Conservation (phyloP, 331 rosid species). For the Saraca asoca region DNA sequence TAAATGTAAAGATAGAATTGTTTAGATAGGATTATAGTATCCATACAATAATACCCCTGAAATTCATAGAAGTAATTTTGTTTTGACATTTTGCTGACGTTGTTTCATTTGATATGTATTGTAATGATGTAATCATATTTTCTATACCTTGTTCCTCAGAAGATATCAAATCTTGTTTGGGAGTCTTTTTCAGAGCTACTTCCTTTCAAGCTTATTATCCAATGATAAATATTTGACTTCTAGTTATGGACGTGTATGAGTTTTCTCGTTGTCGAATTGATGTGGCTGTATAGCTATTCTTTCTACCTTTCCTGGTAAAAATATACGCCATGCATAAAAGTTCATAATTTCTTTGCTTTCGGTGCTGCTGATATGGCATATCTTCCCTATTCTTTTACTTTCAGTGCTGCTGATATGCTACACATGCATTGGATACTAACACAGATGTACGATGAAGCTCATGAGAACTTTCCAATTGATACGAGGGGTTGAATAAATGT, state of each 20-base stretch:
- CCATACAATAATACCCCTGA: constrained; percentile 39
- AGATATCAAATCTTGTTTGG: constrained; percentile 10
- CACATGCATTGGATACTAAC: no score
- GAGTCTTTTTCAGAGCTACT: background rate
- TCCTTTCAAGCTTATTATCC: background rate
- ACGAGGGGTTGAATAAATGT: no score
- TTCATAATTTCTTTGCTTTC: background rate
- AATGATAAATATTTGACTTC: no score
- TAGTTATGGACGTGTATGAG: no score
- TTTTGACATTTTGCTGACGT: constrained; percentile 30
- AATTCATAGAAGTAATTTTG: constrained; percentile 30
- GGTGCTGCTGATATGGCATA: no score
- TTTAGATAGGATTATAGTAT: constrained; percentile 46
- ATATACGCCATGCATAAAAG: background rate
- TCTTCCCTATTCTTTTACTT: no score
- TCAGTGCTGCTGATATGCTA: no score
- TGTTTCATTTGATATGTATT: constrained; percentile 16
- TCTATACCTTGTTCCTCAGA: constrained; percentile 29
- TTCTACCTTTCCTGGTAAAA: no score
- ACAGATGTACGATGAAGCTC: no score
- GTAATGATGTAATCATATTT: constrained; percentile 15
- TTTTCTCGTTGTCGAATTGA: no score
- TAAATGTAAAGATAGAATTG: constrained; percentile 48
- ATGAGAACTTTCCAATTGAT: no score
- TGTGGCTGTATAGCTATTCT: no score